Conservation (phyloP, 202 grass and related monocot genomes). For the Miscanthus sacchariflorus region DNA sequence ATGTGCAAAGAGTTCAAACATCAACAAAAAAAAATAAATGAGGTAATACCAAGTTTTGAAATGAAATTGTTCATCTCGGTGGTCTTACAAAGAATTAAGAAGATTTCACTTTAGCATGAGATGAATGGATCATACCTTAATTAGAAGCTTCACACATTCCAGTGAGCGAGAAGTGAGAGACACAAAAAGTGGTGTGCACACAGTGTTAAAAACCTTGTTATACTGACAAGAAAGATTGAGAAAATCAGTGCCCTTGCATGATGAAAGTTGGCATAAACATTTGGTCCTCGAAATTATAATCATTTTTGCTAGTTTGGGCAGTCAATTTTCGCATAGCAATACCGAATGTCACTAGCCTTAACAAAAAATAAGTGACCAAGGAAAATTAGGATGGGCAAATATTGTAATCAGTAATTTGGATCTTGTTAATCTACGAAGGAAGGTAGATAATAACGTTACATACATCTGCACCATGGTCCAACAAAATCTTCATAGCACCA, state of each 20-base stretch:
- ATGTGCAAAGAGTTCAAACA: not conserved
- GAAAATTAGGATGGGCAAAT: not conserved
- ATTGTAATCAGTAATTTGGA: not conserved
- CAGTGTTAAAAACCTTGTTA: not conserved
- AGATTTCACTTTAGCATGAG: not conserved
- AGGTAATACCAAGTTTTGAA: not conserved
- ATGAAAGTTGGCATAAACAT: not conserved
- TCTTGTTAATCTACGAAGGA: not conserved
- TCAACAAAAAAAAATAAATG: not conserved
- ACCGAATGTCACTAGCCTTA: not conserved
- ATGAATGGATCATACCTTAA: not conserved
- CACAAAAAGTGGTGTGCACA: constrained; percentile 22
- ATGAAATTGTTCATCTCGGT: not conserved
- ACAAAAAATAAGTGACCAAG: not conserved
- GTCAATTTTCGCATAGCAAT: not conserved
- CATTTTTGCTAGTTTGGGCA: not conserved
- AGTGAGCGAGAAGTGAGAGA: not conserved
- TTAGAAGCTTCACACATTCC: constrained; percentile 18
- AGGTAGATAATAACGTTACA: not conserved
- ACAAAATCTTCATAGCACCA: constrained; percentile 44
- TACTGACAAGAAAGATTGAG: constrained; percentile 23
- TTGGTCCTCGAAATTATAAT: not conserved
- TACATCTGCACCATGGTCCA: constrained; percentile 38
- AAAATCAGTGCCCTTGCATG: constrained; percentile 2
- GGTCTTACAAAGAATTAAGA: not conserved